phyloP scores from a whole-genome alignment of 192 early-diverging fungal species.

The Coemansia sp. region DNA sequence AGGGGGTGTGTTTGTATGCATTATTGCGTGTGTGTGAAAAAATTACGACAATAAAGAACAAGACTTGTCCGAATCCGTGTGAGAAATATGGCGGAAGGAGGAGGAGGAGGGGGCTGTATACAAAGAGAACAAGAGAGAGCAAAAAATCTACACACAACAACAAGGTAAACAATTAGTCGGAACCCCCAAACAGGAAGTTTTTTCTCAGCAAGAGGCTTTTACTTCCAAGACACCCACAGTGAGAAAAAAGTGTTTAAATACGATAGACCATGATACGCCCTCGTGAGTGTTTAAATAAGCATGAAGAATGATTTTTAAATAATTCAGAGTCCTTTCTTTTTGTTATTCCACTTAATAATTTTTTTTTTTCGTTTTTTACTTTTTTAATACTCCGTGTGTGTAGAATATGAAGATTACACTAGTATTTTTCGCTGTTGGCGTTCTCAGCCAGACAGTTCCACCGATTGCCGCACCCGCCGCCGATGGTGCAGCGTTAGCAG shows the following conservation, averaged over 20 bases:
- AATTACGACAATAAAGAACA: no score
- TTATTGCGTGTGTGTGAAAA: no score
- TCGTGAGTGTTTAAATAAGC: neutral
- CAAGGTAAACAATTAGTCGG: no score
- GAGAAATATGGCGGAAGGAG: no score
- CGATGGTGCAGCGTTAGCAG: neutral
- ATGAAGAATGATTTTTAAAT: neutral
- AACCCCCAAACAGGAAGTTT: no score
- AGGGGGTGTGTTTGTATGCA: neutral
- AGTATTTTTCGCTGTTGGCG: conserved; percentile 26
- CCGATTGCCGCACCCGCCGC: conserved; percentile 2
- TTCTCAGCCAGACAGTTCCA: conserved; percentile 25
- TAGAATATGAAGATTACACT: conserved; percentile 36
- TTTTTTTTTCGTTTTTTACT: neutral
- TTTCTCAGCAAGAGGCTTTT: no score
- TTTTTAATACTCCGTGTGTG: neutral
- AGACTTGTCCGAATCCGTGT: no score
- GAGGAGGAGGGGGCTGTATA: no score
- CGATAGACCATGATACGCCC: neutral
- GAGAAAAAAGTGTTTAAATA: neutral
- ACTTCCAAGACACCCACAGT: neutral
- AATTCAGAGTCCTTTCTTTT: neutral
- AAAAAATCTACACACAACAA: no score
- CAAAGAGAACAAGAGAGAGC: no score
- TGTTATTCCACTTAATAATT: neutral